Conservation (phyloP, 208 protist species). For the Trypanosoma rangeli region DNA sequence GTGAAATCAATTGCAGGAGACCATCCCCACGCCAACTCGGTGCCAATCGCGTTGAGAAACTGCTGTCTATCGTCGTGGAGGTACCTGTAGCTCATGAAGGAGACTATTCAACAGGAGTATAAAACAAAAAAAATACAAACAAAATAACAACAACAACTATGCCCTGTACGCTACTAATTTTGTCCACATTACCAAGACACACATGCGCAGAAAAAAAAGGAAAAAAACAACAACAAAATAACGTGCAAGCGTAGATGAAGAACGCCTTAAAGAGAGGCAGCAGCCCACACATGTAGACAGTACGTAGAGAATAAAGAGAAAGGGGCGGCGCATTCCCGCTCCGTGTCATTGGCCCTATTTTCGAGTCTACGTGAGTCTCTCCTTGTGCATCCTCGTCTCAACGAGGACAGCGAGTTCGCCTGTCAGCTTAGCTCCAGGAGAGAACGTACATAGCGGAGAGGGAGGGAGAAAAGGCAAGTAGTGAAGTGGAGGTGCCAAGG, state of each 20-base stretch:
- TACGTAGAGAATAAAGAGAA: background rate
- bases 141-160: background rate
- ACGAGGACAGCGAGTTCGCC: background rate
- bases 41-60: slow-evolving; percentile 84
- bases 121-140: background rate
- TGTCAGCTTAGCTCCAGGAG: slow-evolving; percentile 19
- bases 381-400: background rate
- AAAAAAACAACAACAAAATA: background rate
- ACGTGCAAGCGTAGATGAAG: background rate
- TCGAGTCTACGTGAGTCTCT: background rate
- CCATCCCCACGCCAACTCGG: slow-evolving; percentile 87
- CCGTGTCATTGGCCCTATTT: background rate
- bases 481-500: background rate
- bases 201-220: background rate
- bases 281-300: no score
- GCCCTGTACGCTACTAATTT: no score
- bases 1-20: slow-evolving; percentile 83
- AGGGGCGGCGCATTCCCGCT: background rate
- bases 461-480: slow-evolving; percentile 57
- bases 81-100: slow-evolving; percentile 87
- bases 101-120: background rate
- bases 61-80: slow-evolving; percentile 73
- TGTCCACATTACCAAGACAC: background rate
- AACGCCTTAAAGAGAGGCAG: background rate
- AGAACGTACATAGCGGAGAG: slow-evolving; percentile 54